Conservation (phyloP, 2,329 filamentous ascomycete species). For the Sphaerulina musiva region DNA sequence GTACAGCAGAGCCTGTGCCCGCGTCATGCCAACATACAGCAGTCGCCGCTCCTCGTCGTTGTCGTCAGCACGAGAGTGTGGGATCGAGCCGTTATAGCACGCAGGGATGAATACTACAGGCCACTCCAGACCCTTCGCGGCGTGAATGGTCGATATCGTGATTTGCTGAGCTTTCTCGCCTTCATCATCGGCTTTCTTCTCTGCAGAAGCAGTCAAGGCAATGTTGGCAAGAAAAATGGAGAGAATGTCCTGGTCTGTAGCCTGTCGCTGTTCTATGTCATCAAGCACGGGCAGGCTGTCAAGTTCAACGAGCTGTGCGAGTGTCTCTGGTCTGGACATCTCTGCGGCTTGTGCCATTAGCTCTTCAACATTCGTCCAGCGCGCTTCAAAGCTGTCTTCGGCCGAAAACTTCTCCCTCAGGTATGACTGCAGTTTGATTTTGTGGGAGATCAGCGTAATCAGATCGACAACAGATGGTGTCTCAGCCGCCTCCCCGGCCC, state of each 20-base stretch:
- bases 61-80: slow-evolving; percentile 80
- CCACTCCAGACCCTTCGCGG: slow-evolving; percentile 94
- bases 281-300: slow-evolving; percentile 61
- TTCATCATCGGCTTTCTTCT: slow-evolving; percentile 54
- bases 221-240: slow-evolving; percentile 84
- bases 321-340: slow-evolving; percentile 42
- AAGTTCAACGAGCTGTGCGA: slow-evolving; percentile 35
- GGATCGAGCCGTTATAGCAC: slow-evolving; percentile 83
- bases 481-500: slow-evolving; percentile 28
- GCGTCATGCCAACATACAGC: slow-evolving; percentile 94
- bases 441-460: slow-evolving; percentile 54
- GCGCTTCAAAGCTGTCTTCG: slow-evolving; percentile 57
- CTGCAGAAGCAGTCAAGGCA: slow-evolving; percentile 72
- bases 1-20: slow-evolving; percentile 79
- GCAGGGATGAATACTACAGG: slow-evolving; percentile 89
- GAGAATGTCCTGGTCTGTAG: slow-evolving; percentile 56
- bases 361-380: slow-evolving; percentile 87
- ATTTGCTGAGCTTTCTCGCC: slow-evolving; percentile 55
- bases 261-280: slow-evolving; percentile 53
- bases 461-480: slow-evolving; percentile 40
- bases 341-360: slow-evolving; percentile 74
- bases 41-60: slow-evolving; percentile 79
- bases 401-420: slow-evolving; percentile 65
- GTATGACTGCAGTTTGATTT: slow-evolving; percentile 67
- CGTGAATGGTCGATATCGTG: slow-evolving; percentile 93